phyloP scores from a whole-genome alignment of 345 rosid genomes.

The Theobroma cacao region DNA sequence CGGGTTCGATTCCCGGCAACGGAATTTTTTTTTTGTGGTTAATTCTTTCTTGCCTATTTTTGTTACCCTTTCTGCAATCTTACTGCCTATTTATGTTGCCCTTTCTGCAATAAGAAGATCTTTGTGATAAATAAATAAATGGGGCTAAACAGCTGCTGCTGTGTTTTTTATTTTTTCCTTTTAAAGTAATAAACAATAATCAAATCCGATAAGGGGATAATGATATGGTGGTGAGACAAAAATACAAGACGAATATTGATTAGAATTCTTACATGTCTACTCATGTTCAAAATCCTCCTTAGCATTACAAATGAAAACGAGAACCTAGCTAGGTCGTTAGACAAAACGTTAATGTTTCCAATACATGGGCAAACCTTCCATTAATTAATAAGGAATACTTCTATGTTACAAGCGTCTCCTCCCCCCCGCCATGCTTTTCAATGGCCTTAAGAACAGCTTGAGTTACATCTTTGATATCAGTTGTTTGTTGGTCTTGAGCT shows the following conservation, averaged over 20 bases:
- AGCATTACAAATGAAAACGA: not conserved
- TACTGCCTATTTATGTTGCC: no score
- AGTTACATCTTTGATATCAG: slow-evolving; percentile 38
- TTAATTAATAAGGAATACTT: not conserved
- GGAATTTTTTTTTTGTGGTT: slow-evolving; percentile 20
- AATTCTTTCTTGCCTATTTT: no score
- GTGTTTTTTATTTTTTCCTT: no score
- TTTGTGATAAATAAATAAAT: no score
- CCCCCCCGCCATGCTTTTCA: slow-evolving; percentile 22
- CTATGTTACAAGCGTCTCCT: slow-evolving; percentile 7
- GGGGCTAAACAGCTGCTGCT: no score
- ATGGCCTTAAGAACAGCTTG: slow-evolving; percentile 49
- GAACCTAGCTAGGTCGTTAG: not conserved
- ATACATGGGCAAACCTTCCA: not conserved
- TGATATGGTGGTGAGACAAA: no score
- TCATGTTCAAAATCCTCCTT: not conserved
- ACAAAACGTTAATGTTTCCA: not conserved
- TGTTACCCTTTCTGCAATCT: no score
- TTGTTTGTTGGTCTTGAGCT: slow-evolving; percentile 32
- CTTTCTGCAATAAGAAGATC: no score
- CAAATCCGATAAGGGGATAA: not conserved
- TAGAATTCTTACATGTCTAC: not conserved
- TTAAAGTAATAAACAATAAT: no score
- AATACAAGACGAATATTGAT: not conserved
- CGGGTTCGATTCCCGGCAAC: slow-evolving; percentile 69